Evolutionary conservation across 441 rosid species (phyloP).

Genomic region (Kokia cookei): DNA sequence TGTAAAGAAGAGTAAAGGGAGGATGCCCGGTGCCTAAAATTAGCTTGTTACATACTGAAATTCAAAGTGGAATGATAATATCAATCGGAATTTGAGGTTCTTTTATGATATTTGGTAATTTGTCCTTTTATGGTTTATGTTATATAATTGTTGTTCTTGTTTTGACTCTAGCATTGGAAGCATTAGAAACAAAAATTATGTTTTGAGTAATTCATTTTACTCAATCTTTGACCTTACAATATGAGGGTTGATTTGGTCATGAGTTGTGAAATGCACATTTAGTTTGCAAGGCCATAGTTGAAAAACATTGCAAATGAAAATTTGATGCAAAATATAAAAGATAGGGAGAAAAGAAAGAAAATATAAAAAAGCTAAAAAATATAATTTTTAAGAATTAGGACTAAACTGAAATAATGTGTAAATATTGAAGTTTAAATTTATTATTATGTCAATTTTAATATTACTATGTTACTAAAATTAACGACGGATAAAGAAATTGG

Average conservation of each 20-base stretch:
- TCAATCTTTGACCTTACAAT: not conserved
- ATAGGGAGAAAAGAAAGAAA: too few species aligned
- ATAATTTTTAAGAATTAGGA: too few species aligned
- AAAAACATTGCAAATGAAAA: not conserved
- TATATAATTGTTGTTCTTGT: not conserved
- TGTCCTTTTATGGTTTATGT: not conserved
- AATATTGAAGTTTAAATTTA: too few species aligned
- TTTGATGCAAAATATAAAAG: not conserved
- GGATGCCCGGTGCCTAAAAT: conserved; percentile 10
- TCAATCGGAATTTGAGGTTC: not conserved
- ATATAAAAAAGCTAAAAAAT: not conserved
- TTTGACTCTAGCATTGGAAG: not conserved
- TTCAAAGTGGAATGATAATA: not conserved
- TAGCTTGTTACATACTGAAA: not conserved
- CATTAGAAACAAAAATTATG: not conserved
- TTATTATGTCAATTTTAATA: too few species aligned
- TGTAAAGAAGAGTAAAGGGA: conserved; percentile 70
- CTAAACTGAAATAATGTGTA: too few species aligned
- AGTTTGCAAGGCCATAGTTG: not conserved
- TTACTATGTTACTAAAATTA: too few species aligned
- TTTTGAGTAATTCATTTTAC: not conserved
- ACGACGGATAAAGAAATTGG: too few species aligned
- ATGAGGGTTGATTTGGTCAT: not conserved
- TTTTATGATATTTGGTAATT: not conserved
- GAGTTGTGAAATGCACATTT: not conserved